Base-by-base conservation (phyloP, 495 filamentous ascomycete genomes). In the Penicillium parvum region DNA sequence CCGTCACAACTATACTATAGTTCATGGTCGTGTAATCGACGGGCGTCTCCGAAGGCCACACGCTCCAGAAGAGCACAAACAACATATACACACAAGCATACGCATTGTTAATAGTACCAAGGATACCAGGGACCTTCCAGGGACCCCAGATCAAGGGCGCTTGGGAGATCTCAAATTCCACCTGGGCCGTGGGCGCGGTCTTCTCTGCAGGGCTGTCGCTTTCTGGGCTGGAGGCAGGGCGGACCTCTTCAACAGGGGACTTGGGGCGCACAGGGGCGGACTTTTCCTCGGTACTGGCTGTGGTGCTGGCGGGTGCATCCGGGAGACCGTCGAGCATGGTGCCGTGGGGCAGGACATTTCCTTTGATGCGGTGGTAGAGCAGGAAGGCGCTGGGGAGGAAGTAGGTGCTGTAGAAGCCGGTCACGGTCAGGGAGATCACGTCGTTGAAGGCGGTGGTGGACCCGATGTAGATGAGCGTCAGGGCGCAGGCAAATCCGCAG, bases 401-500 rank as follows among this genome's bases (percentile, higher is more conserved):
- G 25, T 72, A 74, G 4, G 70, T 69, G 37, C 58, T 49, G 43
- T 71, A 70, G 12, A 72, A 58, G 6, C 60, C 64, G 11, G 60
- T 61, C 34, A 72, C 50, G 7, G 59, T 61, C 3, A 77, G 57
- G 25, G 67, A 70, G 10, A 73, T 61, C 26, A 77, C 63, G 26
- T 63, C 66, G 55, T 68, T 70, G 55, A 76, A 76, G 7, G 69
- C 75, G 0, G 64, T 63, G 5, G 66, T 55, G 9, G 65, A 67
- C 11, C 71, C 74, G 32, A 77, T 66, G 53, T 73, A 73, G 57
- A 77, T 68, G 16, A 75, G 60, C n/a, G 65, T 63, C 9, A 74
- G 58, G 26, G 72, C 44, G 49, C 63, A 63, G 40, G 69, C 50
- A 26, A 74, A 54, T 15, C 57, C 40, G 12, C 58, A 56, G 18